These are phyloP conservation scores for Coelastrella sp. DNA, from an alignment of 139 green algal genomes.

Conservation along the genomic window DNA sequence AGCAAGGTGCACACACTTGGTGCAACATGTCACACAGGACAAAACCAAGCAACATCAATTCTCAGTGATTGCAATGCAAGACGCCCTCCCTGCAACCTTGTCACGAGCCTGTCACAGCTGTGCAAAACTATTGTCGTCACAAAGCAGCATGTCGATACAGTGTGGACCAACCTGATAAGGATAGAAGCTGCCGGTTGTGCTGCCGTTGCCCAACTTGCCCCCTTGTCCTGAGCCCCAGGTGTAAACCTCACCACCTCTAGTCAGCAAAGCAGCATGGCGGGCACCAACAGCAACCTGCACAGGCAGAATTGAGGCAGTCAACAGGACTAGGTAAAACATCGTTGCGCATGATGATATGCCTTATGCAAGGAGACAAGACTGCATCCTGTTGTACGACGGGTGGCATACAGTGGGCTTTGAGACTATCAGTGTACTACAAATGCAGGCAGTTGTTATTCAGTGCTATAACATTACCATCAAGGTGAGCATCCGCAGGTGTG, in stretches of 20 bases:
- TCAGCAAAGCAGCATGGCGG: constrained; percentile 79
- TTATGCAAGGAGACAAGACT: too few species aligned
- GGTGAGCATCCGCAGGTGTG: not conserved
- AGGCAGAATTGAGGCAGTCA: too few species aligned
- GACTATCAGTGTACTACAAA: not conserved
- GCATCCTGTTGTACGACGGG: not conserved
- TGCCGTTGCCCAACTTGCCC: constrained; percentile 85
- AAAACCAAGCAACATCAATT: too few species aligned
- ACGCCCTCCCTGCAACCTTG: too few species aligned
- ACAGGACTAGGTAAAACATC: not conserved
- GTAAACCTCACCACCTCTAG: constrained; percentile 68
- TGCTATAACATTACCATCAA: not conserved
- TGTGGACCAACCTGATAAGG: constrained; percentile 23
- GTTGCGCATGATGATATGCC: too few species aligned
- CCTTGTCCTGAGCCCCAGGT: constrained; percentile 86
- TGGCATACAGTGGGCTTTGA: not conserved
- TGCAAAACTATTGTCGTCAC: not conserved
- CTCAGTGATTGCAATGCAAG: too few species aligned
- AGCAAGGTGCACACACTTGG: too few species aligned
- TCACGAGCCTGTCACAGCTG: not conserved
- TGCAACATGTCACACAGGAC: too few species aligned
- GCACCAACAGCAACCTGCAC: constrained; percentile 72
- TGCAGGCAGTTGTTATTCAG: not conserved
- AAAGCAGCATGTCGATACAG: not conserved
- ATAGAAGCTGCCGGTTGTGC: not conserved